These are phyloP conservation scores for Aureobasidium musti DNA, from an alignment of 2,329 filamentous ascomycete species.

Conservation along the genomic window DNA sequence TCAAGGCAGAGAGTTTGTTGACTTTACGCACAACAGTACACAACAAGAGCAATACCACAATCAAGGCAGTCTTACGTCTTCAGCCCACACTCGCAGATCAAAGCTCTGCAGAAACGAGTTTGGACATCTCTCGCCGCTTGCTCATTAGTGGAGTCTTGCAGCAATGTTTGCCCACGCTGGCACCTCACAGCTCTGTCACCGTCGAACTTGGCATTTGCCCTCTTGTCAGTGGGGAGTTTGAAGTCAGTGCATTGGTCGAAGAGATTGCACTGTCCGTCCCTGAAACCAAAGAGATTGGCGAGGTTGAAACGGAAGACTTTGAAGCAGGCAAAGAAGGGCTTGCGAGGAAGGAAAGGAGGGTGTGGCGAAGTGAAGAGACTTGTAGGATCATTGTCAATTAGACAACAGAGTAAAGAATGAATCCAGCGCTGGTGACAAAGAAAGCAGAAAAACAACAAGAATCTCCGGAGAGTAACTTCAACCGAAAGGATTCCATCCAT, in stretches of 20 bases:
- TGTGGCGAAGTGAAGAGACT: conserved; percentile 31
- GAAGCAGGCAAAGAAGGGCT: conserved; percentile 18
- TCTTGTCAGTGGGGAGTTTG: conserved; percentile 78
- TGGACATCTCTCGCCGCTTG: conserved; percentile 80
- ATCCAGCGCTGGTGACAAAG: no score
- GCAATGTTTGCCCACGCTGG: conserved; percentile 65
- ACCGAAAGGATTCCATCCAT: conserved; percentile 18
- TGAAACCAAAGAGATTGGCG: background rate
- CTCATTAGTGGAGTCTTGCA: conserved; percentile 85
- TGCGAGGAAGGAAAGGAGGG: conserved; percentile 18
- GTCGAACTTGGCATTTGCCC: conserved; percentile 70
- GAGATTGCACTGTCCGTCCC: conserved; percentile 59
- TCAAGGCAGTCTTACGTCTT: conserved; percentile 72
- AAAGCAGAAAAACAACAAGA: no score
- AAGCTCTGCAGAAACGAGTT: conserved; percentile 63
- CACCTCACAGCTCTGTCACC: conserved; percentile 60
- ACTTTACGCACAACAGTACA: conserved; percentile 69
- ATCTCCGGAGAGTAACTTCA: no score
- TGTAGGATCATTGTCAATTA: conserved; percentile 25
- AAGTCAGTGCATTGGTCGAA: conserved; percentile 77
- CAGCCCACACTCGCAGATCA: conserved; percentile 76
- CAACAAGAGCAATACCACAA: conserved; percentile 69
- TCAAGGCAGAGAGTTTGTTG: conserved; percentile 64
- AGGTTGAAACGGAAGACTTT: conserved; percentile 1
- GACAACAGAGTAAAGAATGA: no score